These are phyloP conservation scores for Pichia cephalocereana DNA, from an alignment of 805 yeast genomes.

Conservation along the genomic window DNA sequence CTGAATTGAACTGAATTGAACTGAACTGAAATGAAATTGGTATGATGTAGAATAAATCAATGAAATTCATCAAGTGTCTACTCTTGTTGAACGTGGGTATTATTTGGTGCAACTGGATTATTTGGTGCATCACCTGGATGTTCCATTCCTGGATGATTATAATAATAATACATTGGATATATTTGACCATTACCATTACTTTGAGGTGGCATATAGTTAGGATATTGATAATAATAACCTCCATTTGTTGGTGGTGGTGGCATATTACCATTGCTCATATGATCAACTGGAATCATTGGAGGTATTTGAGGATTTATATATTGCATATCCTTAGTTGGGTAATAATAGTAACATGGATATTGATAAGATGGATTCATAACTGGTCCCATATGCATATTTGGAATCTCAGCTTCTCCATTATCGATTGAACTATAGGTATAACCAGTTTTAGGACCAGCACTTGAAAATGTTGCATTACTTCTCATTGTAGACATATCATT, in stretches of 20 bases:
- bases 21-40: too few relatives aligned
- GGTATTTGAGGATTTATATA: conserved; percentile 6
- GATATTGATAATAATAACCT: conserved; percentile 22
- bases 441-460: conserved; percentile 21
- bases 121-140: not conserved
- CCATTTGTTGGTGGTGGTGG: conserved; percentile 18
- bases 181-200: conserved; percentile 11
- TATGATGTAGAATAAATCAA: not conserved
- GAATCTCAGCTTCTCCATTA: conserved; percentile 13
- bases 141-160: conserved; percentile 16
- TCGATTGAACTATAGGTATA: conserved; percentile 23
- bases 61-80: not conserved
- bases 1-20: too few relatives aligned
- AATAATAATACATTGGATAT: conserved; percentile 26
- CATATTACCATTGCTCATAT: not conserved
- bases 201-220: conserved; percentile 16
- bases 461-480: conserved; percentile 20
- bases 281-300: not conserved
- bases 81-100: not conserved
- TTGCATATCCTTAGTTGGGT: conserved; percentile 22
- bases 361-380: conserved; percentile 8
- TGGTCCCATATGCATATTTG: not conserved
- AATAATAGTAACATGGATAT: conserved; percentile 22
- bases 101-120: not conserved
- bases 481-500: conserved; percentile 18